Base-by-base conservation (phyloP, 176 grass and related monocot genomes). In the Aegilops tauschii region DNA sequence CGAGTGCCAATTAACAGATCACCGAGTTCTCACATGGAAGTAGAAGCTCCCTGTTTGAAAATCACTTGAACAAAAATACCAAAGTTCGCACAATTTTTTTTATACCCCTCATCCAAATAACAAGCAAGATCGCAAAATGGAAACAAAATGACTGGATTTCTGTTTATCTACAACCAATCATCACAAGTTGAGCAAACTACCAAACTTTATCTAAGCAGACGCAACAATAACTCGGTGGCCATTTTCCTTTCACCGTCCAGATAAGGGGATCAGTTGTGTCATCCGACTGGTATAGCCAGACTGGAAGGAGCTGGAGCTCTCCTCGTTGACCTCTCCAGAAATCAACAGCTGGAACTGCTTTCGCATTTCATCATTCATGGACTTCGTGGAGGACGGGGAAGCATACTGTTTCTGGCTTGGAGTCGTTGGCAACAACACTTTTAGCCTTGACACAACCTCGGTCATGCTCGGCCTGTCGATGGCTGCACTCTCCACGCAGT, bases 241-340 rank as follows among this genome's bases (percentile, higher is more conserved):
- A 12, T 74, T 76, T 76, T 49, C 23, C 72, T 50, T 50, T 76
- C 42, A 76, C 42, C 72, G 42, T 50, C 72, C 72, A 50, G 72
- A 18, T 50, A 76, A 76, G 27, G 42, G 25, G 23, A 0, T 2
- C 28, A 76, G 5, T 10, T 76, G 13, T 30, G 25, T 10, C 42
- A 28, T 47, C 44, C 23, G 6, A 3, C 13, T 44, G 1, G 40
- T 74, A 49, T 74, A 74, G 4, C 71, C 23, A 4, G 71, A 74
- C 2, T 1, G 12, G 23, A 74, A 74, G 42, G 54, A 59, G 54
- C 54, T 59, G 54, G 72, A 76, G 7, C 14, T 75, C 23, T 76
- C 72, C 0, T 76, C 3, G 25, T 76, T 73, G 69, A 21, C 7
- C 1, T 25, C 21, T 14, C 69, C 72, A 50, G 72, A 76, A 1